Percentiles rank a stretch among this genome's conserved stretches.
These are phyloP conservation scores for Bassia scoparia DNA, from an alignment of 148 eudicot species.

Conservation along the genomic window DNA sequence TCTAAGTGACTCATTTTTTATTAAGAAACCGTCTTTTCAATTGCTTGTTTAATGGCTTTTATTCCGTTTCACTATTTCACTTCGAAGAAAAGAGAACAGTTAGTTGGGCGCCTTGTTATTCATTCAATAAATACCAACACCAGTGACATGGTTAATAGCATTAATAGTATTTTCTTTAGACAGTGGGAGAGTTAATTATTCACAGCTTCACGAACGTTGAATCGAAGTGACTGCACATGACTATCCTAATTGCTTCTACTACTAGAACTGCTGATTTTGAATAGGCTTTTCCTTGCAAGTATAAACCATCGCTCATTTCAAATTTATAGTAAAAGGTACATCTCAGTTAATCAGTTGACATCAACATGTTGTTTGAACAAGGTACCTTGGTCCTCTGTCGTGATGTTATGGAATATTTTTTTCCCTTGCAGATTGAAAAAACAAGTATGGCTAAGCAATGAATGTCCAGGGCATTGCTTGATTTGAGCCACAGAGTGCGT, in stretches of 20 bases:
- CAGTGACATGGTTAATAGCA: neutral
- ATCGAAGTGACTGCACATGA: neutral
- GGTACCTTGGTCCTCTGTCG: neutral
- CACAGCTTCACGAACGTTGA: neutral
- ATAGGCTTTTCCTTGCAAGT: neutral
- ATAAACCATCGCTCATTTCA: neutral
- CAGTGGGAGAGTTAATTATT: neutral
- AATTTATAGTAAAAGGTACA: neutral
- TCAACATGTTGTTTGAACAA: neutral
- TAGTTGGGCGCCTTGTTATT: neutral
- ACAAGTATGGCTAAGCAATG: constrained; percentile 90
- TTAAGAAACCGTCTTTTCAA: too few relatives aligned
- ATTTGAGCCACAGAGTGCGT: constrained; percentile 96
- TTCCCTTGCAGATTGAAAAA: constrained; percentile 54
- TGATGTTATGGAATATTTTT: neutral
- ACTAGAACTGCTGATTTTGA: neutral
- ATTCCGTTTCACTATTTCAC: too few relatives aligned
- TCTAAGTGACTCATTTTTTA: neutral
- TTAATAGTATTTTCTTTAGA: neutral
- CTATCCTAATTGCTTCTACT: neutral
- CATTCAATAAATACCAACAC: neutral
- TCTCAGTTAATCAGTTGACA: neutral
- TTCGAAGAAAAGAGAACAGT: too few relatives aligned
- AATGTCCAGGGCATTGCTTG: constrained; percentile 97
- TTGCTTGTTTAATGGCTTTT: neutral